Conservation (phyloP, 768 basidiomycete genomes). For the Kondoa subrosea region DNA sequence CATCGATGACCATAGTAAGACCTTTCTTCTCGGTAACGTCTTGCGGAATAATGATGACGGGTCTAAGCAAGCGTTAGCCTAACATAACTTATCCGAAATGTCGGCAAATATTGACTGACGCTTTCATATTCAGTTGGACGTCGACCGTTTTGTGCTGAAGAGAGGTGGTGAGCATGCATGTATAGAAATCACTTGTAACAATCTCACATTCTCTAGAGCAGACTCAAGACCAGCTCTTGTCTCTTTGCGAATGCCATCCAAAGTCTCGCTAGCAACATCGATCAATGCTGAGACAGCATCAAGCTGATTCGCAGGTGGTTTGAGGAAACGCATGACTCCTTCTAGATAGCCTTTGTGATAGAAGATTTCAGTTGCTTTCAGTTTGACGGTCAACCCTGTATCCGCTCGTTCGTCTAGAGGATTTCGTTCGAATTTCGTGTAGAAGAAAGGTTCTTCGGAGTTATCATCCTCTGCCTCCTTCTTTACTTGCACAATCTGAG, state of each 20-base stretch:
- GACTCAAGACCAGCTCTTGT: constrained; percentile 86
- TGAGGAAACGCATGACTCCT: constrained; percentile 76
- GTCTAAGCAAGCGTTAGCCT: constrained; percentile 29
- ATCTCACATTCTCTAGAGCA: constrained; percentile 47
- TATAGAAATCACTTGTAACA: not conserved
- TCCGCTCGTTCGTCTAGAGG: constrained; percentile 84
- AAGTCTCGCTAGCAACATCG: constrained; percentile 74
- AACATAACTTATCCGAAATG: not conserved
- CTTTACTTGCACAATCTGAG: constrained; percentile 79
- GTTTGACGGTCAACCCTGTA: constrained; percentile 61
- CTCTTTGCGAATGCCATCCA: constrained; percentile 83
- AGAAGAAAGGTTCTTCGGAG: constrained; percentile 50
- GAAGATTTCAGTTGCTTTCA: constrained; percentile 73
- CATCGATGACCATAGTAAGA: constrained; percentile 80
- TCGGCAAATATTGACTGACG: constrained; percentile 31
- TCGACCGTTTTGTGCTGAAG: constrained; percentile 75
- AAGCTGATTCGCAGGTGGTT: constrained; percentile 79
- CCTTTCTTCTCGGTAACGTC: constrained; percentile 59
- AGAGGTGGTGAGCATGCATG: not conserved
- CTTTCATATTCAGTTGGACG: constrained; percentile 88
- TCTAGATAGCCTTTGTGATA: constrained; percentile 90
- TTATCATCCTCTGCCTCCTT: constrained; percentile 27
- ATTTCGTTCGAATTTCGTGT: constrained; percentile 74
- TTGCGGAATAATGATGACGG: constrained; percentile 91
- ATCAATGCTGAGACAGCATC: constrained; percentile 88